Conservation (phyloP, 2,329 filamentous ascomycete genomes). For the Phialophora verrucosa region DNA sequence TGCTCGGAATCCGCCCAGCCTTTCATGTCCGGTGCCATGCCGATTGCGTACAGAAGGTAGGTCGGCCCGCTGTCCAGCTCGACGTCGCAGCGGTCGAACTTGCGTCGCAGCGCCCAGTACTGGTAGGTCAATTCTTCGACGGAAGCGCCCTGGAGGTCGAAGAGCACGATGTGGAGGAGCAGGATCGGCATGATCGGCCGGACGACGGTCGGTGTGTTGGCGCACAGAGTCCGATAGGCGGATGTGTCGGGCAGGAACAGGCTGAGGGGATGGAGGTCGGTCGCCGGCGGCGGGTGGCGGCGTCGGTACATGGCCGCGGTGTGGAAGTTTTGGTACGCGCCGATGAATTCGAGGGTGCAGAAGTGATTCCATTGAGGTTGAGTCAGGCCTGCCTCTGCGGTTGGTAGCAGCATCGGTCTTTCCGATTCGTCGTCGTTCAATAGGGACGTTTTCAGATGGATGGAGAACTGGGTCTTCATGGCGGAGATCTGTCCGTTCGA, state of each 20-base stretch:
- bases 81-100: conserved; percentile 10
- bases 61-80: conserved; percentile 8
- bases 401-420: background rate
- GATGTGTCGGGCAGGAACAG: conserved; percentile 8
- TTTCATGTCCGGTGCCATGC: conserved; percentile 13
- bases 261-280: background rate
- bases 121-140: conserved; percentile 4
- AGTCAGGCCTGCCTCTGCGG: background rate
- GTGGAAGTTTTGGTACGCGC: background rate
- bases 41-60: conserved; percentile 7
- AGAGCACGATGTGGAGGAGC: conserved; percentile 10
- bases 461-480: conserved; percentile 4
- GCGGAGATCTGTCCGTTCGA: conserved; percentile 14
- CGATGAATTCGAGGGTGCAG: conserved; percentile 5
- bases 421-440: no score
- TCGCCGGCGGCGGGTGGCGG: background rate
- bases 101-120: conserved; percentile 9
- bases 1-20: conserved; percentile 1
- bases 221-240: background rate
- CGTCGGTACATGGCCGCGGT: background rate
- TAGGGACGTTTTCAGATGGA: background rate
- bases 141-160: background rate
- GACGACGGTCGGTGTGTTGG: background rate
- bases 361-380: background rate
- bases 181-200: conserved; percentile 6